These are phyloP conservation scores for Exidia glandulosa DNA, from an alignment of 768 basidiomycete species.

Conservation along the genomic window DNA sequence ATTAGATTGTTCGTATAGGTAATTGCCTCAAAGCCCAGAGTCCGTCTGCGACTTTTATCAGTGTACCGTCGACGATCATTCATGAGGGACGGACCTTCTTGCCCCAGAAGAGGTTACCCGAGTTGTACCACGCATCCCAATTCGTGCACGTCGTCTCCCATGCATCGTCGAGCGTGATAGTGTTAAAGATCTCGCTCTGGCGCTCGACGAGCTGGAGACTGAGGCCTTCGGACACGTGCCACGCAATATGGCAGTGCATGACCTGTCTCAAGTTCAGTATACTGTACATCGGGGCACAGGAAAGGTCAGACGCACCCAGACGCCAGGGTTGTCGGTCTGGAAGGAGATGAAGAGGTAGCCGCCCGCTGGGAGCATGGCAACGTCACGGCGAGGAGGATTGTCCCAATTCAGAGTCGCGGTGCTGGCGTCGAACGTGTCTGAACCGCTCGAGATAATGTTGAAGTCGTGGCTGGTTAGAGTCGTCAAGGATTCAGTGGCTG, in stretches of 20 bases:
- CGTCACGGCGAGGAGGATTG: slow-evolving; percentile 3
- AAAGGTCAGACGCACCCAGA: neutral
- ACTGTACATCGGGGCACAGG: neutral
- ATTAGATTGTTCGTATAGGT: too few species aligned
- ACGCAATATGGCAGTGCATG: slow-evolving; percentile 4
- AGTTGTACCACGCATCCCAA: neutral
- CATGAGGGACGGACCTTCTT: too few species aligned
- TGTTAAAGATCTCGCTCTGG: neutral
- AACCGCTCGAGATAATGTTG: neutral
- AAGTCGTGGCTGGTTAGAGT: neutral
- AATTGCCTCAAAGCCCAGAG: too few species aligned
- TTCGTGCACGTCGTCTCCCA: neutral
- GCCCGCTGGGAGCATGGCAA: slow-evolving; percentile 1
- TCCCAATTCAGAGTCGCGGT: neutral
- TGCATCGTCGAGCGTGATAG: neutral
- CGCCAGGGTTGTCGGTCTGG: slow-evolving; percentile 3
- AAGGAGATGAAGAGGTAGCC: neutral
- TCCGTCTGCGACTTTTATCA: too few species aligned
- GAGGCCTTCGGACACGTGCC: slow-evolving; percentile 3
- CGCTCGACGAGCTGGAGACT: neutral
- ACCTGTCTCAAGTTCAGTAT: neutral
- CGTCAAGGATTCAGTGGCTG: neutral
- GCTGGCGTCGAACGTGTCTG: neutral
- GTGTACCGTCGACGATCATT: too few species aligned
- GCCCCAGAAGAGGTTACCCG: neutral